Evolutionary conservation across 139 green algal genomes (phyloP), one percentile per base, ranked within the genome.

Genomic region (Chlorella sp.): DNA sequence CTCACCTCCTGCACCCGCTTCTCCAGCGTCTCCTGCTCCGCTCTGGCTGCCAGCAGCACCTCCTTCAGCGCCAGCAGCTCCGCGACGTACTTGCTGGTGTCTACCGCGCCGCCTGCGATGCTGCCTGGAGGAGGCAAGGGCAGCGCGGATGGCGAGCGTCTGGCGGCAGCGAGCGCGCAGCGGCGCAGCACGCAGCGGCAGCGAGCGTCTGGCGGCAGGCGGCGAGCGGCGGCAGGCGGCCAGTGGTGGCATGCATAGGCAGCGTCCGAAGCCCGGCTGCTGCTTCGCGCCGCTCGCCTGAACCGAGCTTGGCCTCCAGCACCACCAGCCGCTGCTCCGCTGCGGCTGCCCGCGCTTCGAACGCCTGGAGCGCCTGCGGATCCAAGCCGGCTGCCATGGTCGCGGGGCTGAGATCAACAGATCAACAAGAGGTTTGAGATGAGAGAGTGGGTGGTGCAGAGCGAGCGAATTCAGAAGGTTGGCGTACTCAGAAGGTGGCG

Each of bases 261-360:
- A 51, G n/a, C 12, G 65, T 11, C 36, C 0, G 27, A 60, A 17
- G 15, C 25, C 25, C 55, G 63, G 21, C 5, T 71, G n/a, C 65
- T 45, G 27, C 27, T 41, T 71, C 40, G 15, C 42, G 9, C 48
- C 7, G 29, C 36, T 15, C 38, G 67, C 63, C 36, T 69, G 45
- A 51, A 14, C n/a, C n/a, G n/a, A 83, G 38, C 43, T 79, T 74
- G 50, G 19, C 25, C 42, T 83, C 77, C 27, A 83, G 48, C 36
- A 41, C 71, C 15, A 58, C 71, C 17, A 83, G 50, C 41, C 70
- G 60, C 61, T 79, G 60, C 65, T 83, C 77, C 21, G 77, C 77
- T 21, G 46, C 25, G 35, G 25, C 51, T 43, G 77, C 77, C 27
- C 77, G 71, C 2, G 61, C 71, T 25, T 83, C 77, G 55, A 83